These are phyloP conservation scores for Suhomyces xylopsoci DNA, from an alignment of 805 yeast species.

Conservation along the genomic window DNA sequence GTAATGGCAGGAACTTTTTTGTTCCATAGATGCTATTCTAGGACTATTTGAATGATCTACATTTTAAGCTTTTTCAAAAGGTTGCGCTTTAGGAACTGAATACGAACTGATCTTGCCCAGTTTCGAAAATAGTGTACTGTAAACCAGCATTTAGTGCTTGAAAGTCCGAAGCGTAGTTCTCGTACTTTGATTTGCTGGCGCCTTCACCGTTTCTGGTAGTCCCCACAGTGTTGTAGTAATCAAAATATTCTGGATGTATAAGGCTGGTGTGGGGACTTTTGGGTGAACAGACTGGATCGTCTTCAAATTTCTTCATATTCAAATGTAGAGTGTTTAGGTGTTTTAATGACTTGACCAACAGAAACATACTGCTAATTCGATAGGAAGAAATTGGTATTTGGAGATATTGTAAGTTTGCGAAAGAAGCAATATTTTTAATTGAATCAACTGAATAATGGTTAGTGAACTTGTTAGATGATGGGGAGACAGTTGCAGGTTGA, in stretches of 20 bases:
- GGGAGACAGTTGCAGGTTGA: not conserved
- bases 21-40: conserved; percentile 9
- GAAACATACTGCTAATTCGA: conserved; percentile 2
- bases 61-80: conserved; percentile 2
- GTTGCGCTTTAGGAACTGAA: not conserved
- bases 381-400: conserved; percentile 5
- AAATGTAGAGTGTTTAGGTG: not conserved
- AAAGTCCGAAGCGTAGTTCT: conserved; percentile 3
- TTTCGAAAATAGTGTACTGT: conserved; percentile 1
- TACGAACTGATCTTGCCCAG: not conserved
- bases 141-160: not conserved
- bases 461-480: not conserved
- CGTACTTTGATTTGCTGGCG: not conserved
- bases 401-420: conserved; percentile 1
- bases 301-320: not conserved
- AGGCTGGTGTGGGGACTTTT: not conserved
- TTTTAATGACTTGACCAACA: not conserved
- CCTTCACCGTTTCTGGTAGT: not conserved
- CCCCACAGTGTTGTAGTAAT: not conserved
- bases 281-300: too few species aligned
- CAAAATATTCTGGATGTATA: conserved; percentile 1
- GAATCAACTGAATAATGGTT: not conserved
- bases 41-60: conserved; percentile 35
- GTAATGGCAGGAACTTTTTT: conserved; percentile 10
- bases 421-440: not conserved